Conservation (phyloP, 805 yeast species). For the Myxozyma udenii region DNA sequence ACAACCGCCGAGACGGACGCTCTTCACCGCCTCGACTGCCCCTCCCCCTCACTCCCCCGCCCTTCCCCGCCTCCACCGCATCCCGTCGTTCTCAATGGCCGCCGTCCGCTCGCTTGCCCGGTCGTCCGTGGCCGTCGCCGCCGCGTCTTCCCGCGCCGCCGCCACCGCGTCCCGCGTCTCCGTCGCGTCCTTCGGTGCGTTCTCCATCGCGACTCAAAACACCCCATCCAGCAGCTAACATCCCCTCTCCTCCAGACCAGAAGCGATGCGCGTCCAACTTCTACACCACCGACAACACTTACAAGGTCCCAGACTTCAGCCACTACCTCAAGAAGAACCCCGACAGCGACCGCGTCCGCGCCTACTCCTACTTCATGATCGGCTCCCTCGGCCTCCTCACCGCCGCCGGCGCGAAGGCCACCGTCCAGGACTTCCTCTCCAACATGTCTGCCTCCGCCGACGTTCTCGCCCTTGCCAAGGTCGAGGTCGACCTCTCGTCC, state of each 20-base stretch:
- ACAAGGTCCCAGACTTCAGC: constrained; percentile 32
- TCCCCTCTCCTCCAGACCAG: constrained; percentile 17
- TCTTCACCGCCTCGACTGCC: not conserved
- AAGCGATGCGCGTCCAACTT: constrained; percentile 25
- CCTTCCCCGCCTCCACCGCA: not conserved
- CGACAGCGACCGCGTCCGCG: constrained; percentile 74
- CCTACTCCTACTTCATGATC: constrained; percentile 93
- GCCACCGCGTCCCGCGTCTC: not conserved
- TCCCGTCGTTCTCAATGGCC: no score
- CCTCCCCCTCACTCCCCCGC: not conserved
- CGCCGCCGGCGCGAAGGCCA: constrained; percentile 90
- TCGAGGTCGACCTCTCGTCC: constrained; percentile 88
- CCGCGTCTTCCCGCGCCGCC: not conserved
- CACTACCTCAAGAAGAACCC: constrained; percentile 64
- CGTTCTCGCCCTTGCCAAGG: constrained; percentile 98
- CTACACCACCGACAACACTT: constrained; percentile 31
- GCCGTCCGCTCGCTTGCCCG: not conserved
- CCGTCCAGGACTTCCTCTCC: constrained; percentile 69
- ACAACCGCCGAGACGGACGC: not conserved
- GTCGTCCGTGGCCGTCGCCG: not conserved
- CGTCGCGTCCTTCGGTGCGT: not conserved
- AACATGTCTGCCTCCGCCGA: constrained; percentile 98
- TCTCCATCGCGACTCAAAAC: not conserved
- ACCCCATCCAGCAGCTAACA: not conserved
- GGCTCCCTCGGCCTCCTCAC: constrained; percentile 86